These are phyloP conservation scores for Coemansia sp. DNA, from an alignment of 192 early-diverging fungal genomes.

Conservation along the genomic window DNA sequence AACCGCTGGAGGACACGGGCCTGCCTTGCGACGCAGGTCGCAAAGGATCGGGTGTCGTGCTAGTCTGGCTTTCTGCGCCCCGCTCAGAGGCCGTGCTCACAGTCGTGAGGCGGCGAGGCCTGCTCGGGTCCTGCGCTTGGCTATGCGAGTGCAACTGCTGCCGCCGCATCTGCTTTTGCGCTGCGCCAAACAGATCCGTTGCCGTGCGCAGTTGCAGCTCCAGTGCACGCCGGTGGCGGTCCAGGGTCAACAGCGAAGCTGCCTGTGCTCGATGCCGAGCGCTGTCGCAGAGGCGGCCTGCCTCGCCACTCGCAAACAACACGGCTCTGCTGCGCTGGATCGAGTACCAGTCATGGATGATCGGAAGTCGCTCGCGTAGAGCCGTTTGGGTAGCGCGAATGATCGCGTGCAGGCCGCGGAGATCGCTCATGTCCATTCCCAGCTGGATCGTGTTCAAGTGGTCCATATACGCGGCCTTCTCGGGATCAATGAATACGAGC, in stretches of 20 bases:
- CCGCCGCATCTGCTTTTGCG: constrained; percentile 41
- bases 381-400: constrained; percentile 41
- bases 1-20: background rate
- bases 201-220: constrained; percentile 46
- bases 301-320: constrained; percentile 13
- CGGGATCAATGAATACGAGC: constrained; percentile 78
- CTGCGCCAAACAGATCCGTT: constrained; percentile 46
- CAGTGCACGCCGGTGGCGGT: constrained; percentile 36
- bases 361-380: constrained; percentile 39
- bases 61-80: background rate
- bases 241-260: constrained; percentile 31
- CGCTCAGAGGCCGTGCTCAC: background rate
- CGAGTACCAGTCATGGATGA: constrained; percentile 45
- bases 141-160: constrained; percentile 2
- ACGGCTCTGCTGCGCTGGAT: constrained; percentile 33
- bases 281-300: background rate
- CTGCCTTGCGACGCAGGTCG: too few species aligned
- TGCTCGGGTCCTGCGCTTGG: background rate
- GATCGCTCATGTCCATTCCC: constrained; percentile 71
- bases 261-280: constrained; percentile 19
- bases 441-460: constrained; percentile 70
- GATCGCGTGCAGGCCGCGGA: constrained; percentile 46
- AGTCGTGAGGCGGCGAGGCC: background rate
- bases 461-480: constrained; percentile 63
- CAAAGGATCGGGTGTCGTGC: too few species aligned